Evolutionary conservation across 208 protist genomes (phyloP).

Genomic region (Giardia muris): DNA sequence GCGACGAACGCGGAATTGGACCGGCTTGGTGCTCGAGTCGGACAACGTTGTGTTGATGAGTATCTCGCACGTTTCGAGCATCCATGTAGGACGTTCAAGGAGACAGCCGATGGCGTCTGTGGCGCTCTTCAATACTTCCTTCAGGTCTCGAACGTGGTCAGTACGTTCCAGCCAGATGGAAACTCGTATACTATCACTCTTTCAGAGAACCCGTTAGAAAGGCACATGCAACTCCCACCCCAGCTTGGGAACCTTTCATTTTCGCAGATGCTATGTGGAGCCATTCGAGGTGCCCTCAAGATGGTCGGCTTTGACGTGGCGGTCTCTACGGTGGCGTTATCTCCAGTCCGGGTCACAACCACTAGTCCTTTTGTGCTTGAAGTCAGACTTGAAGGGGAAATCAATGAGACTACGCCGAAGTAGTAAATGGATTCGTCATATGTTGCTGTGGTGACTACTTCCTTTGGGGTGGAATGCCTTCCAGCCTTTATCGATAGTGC

Average conservation of each 20-base stretch:
- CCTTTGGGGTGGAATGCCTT: background rate
- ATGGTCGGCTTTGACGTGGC: background rate
- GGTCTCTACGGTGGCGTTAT: background rate
- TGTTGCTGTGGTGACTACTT: background rate
- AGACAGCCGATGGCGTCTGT: background rate
- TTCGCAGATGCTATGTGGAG: background rate
- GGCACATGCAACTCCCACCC: background rate
- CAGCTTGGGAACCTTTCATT: background rate
- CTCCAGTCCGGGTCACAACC: background rate
- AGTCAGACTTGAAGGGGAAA: background rate
- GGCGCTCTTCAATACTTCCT: background rate
- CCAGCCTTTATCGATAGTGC: background rate
- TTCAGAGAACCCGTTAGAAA: background rate
- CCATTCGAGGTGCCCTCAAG: background rate
- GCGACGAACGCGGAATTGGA: background rate
- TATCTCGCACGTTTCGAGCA: background rate
- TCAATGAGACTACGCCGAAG: background rate
- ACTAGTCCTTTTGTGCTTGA: background rate
- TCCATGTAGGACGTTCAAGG: background rate
- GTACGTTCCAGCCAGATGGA: background rate
- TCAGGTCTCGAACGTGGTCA: background rate
- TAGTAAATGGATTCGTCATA: background rate
- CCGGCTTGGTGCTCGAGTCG: background rate
- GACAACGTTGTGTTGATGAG: background rate
- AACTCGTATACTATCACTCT: background rate